Conservation (phyloP, 371 early-diverging fungal species). For the Mortierella sp. region DNA sequence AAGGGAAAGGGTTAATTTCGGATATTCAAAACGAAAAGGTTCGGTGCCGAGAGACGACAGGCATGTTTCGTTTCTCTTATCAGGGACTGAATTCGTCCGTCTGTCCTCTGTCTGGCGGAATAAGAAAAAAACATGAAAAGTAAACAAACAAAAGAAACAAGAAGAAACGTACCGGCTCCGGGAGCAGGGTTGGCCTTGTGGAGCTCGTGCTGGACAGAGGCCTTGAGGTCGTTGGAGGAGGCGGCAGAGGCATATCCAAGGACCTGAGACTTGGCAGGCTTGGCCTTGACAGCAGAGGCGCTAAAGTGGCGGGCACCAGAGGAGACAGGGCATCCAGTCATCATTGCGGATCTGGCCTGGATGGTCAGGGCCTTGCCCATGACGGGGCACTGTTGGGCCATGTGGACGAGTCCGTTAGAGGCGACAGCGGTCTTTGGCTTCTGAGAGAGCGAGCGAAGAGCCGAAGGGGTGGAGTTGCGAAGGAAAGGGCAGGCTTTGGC, state of each 20-base stretch:
- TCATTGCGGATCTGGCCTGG: conserved; percentile 69
- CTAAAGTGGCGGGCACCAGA: conserved; percentile 58
- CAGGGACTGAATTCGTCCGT: not conserved
- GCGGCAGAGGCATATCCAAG: conserved; percentile 37
- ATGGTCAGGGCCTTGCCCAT: conserved; percentile 88
- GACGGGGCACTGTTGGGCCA: conserved; percentile 93
- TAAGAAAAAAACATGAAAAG: conserved; percentile 5
- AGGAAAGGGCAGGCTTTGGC: conserved; percentile 91
- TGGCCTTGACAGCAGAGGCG: conserved; percentile 57
- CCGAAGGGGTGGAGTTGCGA: conserved; percentile 81
- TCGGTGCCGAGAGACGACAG: not conserved
- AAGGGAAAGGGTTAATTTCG: not conserved
- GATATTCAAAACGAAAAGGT: not conserved
- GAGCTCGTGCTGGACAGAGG: conserved; percentile 58
- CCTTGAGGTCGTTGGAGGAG: conserved; percentile 56
- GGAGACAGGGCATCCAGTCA: conserved; percentile 62
- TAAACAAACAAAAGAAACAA: not conserved
- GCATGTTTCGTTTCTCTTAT: not conserved
- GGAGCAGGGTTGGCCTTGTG: conserved; percentile 63
- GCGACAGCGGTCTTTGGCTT: conserved; percentile 60
- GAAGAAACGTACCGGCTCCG: conserved; percentile 36
- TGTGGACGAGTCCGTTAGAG: conserved; percentile 72
- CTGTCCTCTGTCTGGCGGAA: not conserved
- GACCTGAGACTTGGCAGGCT: conserved; percentile 48
- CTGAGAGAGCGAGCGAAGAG: conserved; percentile 79